These are phyloP conservation scores for Aspergillus indologenus DNA, from an alignment of 495 filamentous ascomycete species.

Conservation along the genomic window DNA sequence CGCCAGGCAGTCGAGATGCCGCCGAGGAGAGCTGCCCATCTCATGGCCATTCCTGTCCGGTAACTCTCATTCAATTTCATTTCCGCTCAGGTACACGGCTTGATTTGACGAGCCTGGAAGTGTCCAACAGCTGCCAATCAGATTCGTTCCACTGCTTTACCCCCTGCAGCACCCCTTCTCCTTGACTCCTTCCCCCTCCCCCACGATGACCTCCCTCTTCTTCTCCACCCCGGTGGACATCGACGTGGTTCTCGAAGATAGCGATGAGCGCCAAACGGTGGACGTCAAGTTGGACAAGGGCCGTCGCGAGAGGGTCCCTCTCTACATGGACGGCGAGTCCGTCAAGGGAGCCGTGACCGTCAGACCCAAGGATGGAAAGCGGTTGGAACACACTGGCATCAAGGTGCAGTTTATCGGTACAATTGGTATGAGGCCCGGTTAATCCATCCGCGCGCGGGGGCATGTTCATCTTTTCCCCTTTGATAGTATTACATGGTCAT, in stretches of 20 bases:
- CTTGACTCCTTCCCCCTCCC: slow-evolving; percentile 10
- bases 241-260: slow-evolving; percentile 94
- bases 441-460: too few relatives aligned
- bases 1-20: slow-evolving; percentile 21
- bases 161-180: slow-evolving; percentile 3
- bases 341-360: slow-evolving; percentile 95
- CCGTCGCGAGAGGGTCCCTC: slow-evolving; percentile 88
- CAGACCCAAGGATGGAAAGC: slow-evolving; percentile 95
- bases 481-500: too few relatives aligned
- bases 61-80: background rate
- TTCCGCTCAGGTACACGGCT: background rate
- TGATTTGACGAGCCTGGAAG: background rate
- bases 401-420: slow-evolving; percentile 99
- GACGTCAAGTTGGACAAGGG: slow-evolving; percentile 98
- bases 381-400: slow-evolving; percentile 96
- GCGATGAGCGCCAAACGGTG: slow-evolving; percentile 88
- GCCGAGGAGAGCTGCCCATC: slow-evolving; percentile 17
- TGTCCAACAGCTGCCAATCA: background rate
- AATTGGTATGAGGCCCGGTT: slow-evolving; percentile 70
- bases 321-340: slow-evolving; percentile 98
- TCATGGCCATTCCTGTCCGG: slow-evolving; percentile 5
- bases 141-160: background rate
- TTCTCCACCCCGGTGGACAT: slow-evolving; percentile 98
- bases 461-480: too few relatives aligned
- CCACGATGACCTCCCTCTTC: slow-evolving; percentile 85